Base-by-base conservation (phyloP, 306 rosid genomes). In the Citrullus amarus region DNA sequence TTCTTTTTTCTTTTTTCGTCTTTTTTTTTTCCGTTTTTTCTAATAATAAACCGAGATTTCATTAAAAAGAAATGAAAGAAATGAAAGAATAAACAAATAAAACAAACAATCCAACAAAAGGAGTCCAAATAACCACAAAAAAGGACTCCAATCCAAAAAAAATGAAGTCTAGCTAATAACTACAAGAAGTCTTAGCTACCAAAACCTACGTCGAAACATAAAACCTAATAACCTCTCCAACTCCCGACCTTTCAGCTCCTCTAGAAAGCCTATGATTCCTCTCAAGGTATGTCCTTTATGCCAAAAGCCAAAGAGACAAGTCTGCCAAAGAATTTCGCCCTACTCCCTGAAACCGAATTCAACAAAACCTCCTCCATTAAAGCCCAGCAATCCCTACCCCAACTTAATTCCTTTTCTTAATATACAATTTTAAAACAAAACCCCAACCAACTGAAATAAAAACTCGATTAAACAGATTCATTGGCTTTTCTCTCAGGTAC, bases 401-500 rank as follows among this genome's bases (percentile, higher is more conserved):
- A 12, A 28, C 36, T 51, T 34, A 25, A 15, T 39, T 51, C 6
- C 16, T 44, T 48, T 30, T 53, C 59, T 16, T 28, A 46, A 12
- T 7, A 46, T 14, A 41, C 20, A 70, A 70, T 70, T 25, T 25
- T 25, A 22, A 46, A 44, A 46, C 2, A 5, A 18, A 55, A n/a
- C 44, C 36, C 20, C 54, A 17, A 55, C 54, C 9, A 20, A 43
- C 7, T 10, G 32, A 11, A 43, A 68, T n/a, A 68, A 76, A 76
- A 34, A 38, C 50, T 17, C 9, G 15, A n/a, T n/a, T 55, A 38
- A 76, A 56, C 66, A 32, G 13, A 32, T 32, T 54, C 50, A 20
- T 34, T 17, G 34, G 38, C 13, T 56, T 16, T 34, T 8, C 39
- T 28, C 66, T 68, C 36, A 82, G 88, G 83, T 82, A 82, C 75